phyloP scores from a whole-genome alignment of 805 yeast genomes.

The Candida lessepsii region DNA sequence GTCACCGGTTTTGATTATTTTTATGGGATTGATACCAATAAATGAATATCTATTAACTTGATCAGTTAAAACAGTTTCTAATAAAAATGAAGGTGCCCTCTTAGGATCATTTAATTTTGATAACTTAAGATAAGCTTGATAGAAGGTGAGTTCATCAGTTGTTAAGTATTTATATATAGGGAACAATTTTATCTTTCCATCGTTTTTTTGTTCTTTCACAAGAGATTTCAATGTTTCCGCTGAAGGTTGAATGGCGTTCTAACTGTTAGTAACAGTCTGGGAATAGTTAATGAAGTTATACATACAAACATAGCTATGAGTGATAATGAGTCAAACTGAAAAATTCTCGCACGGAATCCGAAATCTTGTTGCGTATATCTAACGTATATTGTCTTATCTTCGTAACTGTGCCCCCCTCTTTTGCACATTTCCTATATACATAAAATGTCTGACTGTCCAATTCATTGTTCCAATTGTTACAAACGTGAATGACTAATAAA shows the following conservation, averaged over 20 bases:
- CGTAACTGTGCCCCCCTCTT: no score
- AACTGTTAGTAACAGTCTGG: slow-evolving; percentile 17
- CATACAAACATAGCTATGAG: slow-evolving; percentile 1
- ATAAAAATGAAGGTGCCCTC: slow-evolving; percentile 69
- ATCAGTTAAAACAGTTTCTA: slow-evolving; percentile 87
- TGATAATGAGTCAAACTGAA: neutral
- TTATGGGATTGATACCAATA: slow-evolving; percentile 82
- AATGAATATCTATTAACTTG: slow-evolving; percentile 87
- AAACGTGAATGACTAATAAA: neutral
- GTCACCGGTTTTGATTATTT: slow-evolving; percentile 81
- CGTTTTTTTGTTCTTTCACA: slow-evolving; percentile 19
- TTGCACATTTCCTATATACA: no score
- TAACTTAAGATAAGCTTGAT: slow-evolving; percentile 82
- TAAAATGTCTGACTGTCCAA: no score
- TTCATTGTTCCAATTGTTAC: no score
- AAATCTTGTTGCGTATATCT: no score
- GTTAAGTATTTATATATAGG: slow-evolving; percentile 77
- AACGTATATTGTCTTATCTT: no score
- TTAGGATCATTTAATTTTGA: slow-evolving; percentile 56
- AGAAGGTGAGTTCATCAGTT: slow-evolving; percentile 82
- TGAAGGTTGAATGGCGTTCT: slow-evolving; percentile 39
- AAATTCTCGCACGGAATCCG: neutral
- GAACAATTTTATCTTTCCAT: slow-evolving; percentile 58
- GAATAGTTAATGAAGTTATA: neutral
- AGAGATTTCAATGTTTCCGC: slow-evolving; percentile 27